These are phyloP conservation scores for Yamadazyma spencermartinsiae DNA, from an alignment of 1,139 yeast genomes.

Conservation along the genomic window DNA sequence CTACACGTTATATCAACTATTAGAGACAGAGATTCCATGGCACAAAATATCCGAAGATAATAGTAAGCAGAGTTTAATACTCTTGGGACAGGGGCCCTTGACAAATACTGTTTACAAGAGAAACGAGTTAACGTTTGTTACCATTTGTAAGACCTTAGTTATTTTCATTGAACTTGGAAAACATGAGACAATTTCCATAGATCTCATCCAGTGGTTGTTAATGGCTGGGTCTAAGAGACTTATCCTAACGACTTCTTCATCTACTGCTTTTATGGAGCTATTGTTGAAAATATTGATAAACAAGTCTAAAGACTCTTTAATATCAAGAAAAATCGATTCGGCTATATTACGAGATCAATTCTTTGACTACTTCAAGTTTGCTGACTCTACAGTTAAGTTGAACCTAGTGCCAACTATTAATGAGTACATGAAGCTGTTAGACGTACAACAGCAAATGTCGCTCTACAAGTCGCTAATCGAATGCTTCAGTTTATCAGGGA, in stretches of 20 bases:
- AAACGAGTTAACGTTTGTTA: slow-evolving; percentile 31
- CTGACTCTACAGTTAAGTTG: slow-evolving; percentile 12
- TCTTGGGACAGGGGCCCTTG: slow-evolving; percentile 10
- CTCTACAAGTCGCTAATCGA: slow-evolving; percentile 33
- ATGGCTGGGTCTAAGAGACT: slow-evolving; percentile 30
- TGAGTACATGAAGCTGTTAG: slow-evolving; percentile 4
- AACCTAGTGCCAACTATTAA: slow-evolving; percentile 11
- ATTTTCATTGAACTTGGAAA: slow-evolving; percentile 14
- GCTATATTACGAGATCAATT: slow-evolving; percentile 16
- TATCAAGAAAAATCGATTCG: background rate
- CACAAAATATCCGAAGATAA: background rate
- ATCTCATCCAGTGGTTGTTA: slow-evolving; percentile 34
- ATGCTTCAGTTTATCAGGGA: slow-evolving; percentile 20
- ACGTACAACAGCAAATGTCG: slow-evolving; percentile 20
- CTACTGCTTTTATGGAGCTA: slow-evolving; percentile 9
- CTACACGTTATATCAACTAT: slow-evolving; percentile 4
- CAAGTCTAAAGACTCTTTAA: background rate
- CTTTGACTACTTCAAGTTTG: slow-evolving; percentile 21
- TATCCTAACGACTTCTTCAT: slow-evolving; percentile 20
- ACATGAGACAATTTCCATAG: slow-evolving; percentile 26
- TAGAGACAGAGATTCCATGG: background rate
- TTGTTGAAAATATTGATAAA: slow-evolving; percentile 4
- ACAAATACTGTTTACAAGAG: slow-evolving; percentile 25
- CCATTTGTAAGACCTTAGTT: slow-evolving; percentile 26
- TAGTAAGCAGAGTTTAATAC: background rate